Conservation (phyloP, 140 eudicot genomes). For the Cichorium intybus region DNA sequence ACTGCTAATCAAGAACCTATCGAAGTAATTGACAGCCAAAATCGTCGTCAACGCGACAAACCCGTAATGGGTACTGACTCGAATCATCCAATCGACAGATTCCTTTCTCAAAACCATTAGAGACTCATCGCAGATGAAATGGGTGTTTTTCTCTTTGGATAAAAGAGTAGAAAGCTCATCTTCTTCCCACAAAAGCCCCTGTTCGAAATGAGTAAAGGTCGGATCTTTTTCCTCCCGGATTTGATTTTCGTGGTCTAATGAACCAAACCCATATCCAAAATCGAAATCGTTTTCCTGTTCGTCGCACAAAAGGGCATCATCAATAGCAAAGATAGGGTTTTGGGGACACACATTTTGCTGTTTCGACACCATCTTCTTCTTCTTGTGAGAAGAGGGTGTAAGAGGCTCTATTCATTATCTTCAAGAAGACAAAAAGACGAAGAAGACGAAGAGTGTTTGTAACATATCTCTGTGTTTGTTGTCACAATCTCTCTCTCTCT, state of each 20-base stretch:
- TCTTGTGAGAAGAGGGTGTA: conserved; percentile 47
- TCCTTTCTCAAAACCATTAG: conserved; percentile 43
- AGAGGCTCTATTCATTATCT: conserved; percentile 63
- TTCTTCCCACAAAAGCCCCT: conserved; percentile 65
- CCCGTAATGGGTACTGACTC: conserved; percentile 60
- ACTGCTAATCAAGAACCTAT: conserved; percentile 54
- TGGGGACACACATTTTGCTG: conserved; percentile 31
- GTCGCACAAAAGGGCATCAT: conserved; percentile 62
- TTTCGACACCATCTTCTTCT: conserved; percentile 50
- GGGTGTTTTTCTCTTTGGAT: conserved; percentile 47
- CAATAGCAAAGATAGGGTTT: conserved; percentile 47
- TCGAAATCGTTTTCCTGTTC: conserved; percentile 61
- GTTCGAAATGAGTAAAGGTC: conserved; percentile 28
- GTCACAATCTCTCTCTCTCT: conserved; percentile 9
- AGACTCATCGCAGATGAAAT: conserved; percentile 33
- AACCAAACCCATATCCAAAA: conserved; percentile 20
- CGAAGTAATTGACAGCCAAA: conserved; percentile 80
- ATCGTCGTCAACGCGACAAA: conserved; percentile 56
- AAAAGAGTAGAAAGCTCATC: conserved; percentile 63
- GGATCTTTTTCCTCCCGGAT: conserved; percentile 28
- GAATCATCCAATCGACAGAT: conserved; percentile 74
- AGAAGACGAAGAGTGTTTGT: conserved; percentile 15
- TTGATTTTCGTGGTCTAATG: conserved; percentile 9
- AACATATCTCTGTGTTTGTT: conserved; percentile 31
- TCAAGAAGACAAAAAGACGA: conserved; percentile 33